Evolutionary conservation across 2,329 filamentous ascomycete species (phyloP), one percentile per base, ranked within the genome.

Genomic region (Pestalotiopsis sp.): DNA sequence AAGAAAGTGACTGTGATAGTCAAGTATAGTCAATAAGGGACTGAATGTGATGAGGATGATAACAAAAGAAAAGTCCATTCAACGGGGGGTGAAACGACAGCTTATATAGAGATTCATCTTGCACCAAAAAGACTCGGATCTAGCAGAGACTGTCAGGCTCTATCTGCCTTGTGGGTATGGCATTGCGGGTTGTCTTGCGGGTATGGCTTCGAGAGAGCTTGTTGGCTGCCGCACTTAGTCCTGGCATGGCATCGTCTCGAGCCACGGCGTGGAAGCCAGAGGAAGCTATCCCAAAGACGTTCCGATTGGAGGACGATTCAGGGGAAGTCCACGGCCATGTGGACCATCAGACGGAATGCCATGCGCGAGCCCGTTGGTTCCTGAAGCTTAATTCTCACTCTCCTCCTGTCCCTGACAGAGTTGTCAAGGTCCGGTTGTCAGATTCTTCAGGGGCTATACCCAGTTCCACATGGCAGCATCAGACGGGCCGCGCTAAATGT

Each of bases 251-350:
- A 52, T 52, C 44, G 44, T 52, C 17, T 52, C 44, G 44, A 20
- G 44, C 17, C 44, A n/a, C 9, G 44, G 14, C 44, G 17, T 7
- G 14, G 3, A 52, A 9, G 20, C 44, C 20, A 52, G 17, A 35
- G 44, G 7, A 52, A 52, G 20, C 17, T 52, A 35, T 35, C 30
- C 30, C 30, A 9, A 9, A 35, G 30, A 35, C 17, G 17, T 52
- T 61, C 58, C 58, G 58, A 61, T 61, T 61, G 58, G 58, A 61
- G 24, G 22, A 58, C 58, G 58, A 61, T 20, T 61, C 58, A 39
- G 58, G 58, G 58, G 58, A 35, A 61, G 17, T 61, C 26, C 30
- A 61, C 26, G 17, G 26, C 58, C 58, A 61, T 39, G 58, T 39
- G 58, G 58, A 35, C 24, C 17, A 13, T 24, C n/a, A 24, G 17